Percentiles rank a stretch among this genome's conserved stretches.
phyloP scores from a whole-genome alignment of 225 moss, liverwort and hornwort genomes.

The Rhytidiadelphus loreus region DNA sequence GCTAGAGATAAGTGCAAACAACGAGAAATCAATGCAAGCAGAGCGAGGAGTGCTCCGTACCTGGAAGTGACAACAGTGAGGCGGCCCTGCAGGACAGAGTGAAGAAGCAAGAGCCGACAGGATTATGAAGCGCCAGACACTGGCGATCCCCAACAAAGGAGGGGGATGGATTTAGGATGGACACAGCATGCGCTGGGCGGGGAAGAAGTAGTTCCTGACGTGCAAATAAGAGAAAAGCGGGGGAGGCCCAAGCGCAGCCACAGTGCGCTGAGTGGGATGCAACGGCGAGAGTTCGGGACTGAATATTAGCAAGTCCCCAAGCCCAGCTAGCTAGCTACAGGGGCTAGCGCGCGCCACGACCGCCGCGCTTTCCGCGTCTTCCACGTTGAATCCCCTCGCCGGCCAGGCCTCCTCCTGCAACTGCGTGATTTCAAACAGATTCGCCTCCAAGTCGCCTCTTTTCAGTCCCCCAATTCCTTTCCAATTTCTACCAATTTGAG shows the following conservation, averaged over 20 bases:
- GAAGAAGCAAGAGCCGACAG: background rate
- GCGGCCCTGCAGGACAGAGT: background rate
- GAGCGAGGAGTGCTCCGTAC: background rate
- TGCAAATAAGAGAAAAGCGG: background rate
- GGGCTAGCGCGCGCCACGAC: constrained; percentile 13
- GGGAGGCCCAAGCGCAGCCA: background rate
- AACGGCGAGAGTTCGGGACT: constrained; percentile 15
- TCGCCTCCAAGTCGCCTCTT: background rate
- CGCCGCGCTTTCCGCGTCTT: constrained; percentile 5
- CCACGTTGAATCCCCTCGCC: background rate
- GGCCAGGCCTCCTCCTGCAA: background rate
- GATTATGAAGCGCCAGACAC: background rate
- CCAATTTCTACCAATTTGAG: background rate
- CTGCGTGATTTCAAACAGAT: constrained; percentile 1
- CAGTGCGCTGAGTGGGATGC: constrained; percentile 8
- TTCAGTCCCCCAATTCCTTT: background rate
- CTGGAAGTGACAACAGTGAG: background rate
- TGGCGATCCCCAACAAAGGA: background rate
- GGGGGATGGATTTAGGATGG: background rate
- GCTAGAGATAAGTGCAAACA: background rate
- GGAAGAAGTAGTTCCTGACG: background rate
- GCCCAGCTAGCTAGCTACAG: background rate
- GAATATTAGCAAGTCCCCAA: background rate
- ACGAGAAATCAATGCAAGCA: background rate
- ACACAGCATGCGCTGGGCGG: background rate